Evolutionary conservation across 768 basidiomycete species (phyloP).

Genomic region (Termitomyces sp.): DNA sequence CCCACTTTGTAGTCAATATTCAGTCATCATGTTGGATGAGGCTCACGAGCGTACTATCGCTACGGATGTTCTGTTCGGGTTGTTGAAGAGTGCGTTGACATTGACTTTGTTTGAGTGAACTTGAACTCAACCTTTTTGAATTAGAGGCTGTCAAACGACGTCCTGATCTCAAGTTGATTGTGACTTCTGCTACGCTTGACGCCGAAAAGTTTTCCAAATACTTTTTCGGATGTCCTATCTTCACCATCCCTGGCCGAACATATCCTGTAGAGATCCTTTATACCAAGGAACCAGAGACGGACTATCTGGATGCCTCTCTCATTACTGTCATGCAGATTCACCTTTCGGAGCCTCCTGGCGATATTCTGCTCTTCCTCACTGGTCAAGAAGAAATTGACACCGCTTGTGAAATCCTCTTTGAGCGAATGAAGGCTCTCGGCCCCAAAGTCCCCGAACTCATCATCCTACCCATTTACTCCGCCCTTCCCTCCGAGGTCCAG

Average conservation of each 20-base stretch:
- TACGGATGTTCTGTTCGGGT: conserved; percentile 96
- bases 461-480: conserved; percentile 97
- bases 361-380: conserved; percentile 94
- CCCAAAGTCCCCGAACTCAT: conserved; percentile 98
- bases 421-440: conserved; percentile 98
- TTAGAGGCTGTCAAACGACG: conserved; percentile 92
- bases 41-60: conserved; percentile 98
- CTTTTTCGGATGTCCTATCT: conserved; percentile 98
- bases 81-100: conserved; percentile 72
- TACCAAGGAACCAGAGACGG: conserved; percentile 96
- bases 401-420: conserved; percentile 92
- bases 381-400: conserved; percentile 99
- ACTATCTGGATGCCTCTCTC: conserved; percentile 96
- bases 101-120: background rate
- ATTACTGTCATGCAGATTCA: conserved; percentile 99
- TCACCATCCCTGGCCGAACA: conserved; percentile 99
- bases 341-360: conserved; percentile 95
- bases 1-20: conserved; percentile 88
- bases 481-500: conserved; percentile 96
- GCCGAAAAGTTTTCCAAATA: conserved; percentile 99
- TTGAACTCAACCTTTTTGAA: conserved; percentile 14
- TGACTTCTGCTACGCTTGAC: conserved; percentile 97
- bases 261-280: conserved; percentile 98
- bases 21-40: conserved; percentile 97
- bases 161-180: conserved; percentile 94